Evolutionary conservation across 2,329 filamentous ascomycete species (phyloP).

Genomic region (Fusarium sp.): DNA sequence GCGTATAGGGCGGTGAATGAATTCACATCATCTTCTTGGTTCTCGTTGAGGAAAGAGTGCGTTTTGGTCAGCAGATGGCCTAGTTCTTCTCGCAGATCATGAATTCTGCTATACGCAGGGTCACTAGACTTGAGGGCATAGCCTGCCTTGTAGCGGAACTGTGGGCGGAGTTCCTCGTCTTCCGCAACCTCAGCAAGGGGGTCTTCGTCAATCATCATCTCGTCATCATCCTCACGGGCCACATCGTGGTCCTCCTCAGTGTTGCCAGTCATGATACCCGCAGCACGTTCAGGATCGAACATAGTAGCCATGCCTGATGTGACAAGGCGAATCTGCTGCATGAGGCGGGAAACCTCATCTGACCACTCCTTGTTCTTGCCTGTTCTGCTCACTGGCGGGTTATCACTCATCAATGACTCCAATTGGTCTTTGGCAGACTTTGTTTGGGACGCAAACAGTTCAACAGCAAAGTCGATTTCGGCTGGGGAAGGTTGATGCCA

Average conservation of each 20-base stretch:
- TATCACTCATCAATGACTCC: constrained; percentile 81
- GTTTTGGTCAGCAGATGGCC: constrained; percentile 85
- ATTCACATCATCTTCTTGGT: constrained; percentile 94
- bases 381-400: constrained; percentile 85
- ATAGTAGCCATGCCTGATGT: constrained; percentile 90
- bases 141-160: constrained; percentile 89
- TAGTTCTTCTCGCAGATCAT: constrained; percentile 81
- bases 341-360: constrained; percentile 90
- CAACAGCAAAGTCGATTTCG: constrained; percentile 89
- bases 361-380: constrained; percentile 99
- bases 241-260: constrained; percentile 64
- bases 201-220: constrained; percentile 59
- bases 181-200: constrained; percentile 74
- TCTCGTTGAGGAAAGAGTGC: constrained; percentile 82
- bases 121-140: constrained; percentile 73
- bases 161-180: constrained; percentile 84
- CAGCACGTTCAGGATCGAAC: constrained; percentile 83
- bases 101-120: constrained; percentile 78
- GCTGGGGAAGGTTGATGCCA: constrained; percentile 88
- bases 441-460: constrained; percentile 87
- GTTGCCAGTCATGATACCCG: constrained; percentile 59
- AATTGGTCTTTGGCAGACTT: constrained; percentile 80
- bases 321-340: constrained; percentile 88
- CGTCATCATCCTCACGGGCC: constrained; percentile 60
- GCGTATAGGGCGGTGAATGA: constrained; percentile 95